Evolutionary conservation across 345 rosid genomes (phyloP), one percentile per base, ranked within the genome.

Genomic region (Dipteronia dyeriana): DNA sequence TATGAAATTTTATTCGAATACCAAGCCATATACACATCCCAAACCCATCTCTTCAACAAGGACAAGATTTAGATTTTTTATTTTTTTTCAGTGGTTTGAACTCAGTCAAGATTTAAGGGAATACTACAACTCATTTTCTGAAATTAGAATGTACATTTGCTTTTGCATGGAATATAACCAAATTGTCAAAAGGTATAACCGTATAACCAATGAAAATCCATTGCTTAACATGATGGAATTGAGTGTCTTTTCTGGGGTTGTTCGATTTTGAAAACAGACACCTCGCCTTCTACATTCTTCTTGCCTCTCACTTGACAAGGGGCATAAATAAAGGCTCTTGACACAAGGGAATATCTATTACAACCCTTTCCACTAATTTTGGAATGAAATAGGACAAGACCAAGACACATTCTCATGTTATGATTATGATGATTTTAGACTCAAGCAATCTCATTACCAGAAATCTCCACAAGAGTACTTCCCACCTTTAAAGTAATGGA

Each of bases 401-500:
- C 11, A 47, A 19, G 59, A 34, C 62, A 39, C 29, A 63, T 3
- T 41, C 72, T 17, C 8, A 12, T 11, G 17, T 22, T 26, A 68
- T 20, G 57, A 67, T 66, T 56, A 3, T 11, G 5, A 49, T 43
- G 39, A 70, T 45, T 70, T 22, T 65, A 11, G 57, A 19, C 14
- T 68, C 29, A 14, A 78, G 12, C n/a, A 73, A 56, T 51, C 49
- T 10, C 56, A 51, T 82, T 83, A 95, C 98, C 98, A 95, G 83
- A 89, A 91, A 81, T 90, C 91, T 1, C 89, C 87, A 73, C 98
- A 95, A 73, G 98, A 93, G 82, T 98, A 95, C 67, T 81, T 45
- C 16, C 98, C 97, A 79, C 89, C 85, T 82, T 84, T 83, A 70
- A 95, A 95, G 78, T 90, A 95, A 86, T 95, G 98, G 86, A 93